Base-by-base conservation (phyloP, 768 basidiomycete species). In the Royoungia palumana region DNA sequence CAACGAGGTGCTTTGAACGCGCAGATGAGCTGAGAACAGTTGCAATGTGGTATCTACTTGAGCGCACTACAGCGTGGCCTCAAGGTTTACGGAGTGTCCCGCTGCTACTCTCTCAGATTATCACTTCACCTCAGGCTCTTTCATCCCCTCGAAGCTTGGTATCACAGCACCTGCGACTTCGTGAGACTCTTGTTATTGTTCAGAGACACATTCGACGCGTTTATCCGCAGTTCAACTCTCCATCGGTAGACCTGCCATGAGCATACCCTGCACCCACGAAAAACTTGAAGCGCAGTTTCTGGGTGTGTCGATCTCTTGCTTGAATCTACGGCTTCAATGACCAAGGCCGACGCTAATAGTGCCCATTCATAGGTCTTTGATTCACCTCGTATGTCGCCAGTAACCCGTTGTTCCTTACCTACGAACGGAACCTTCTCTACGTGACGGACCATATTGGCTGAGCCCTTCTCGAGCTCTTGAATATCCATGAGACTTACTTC, bases 401-500 rank as follows among this genome's bases (percentile, higher is more conserved):
- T 9, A 78, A 80, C 50, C 68, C 89, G 9, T 49, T 63, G 19
- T 56, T 49, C 36, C 35, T 61, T 38, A 45, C 46, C 8, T 55
- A 54, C 13, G 24, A 57, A 28, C 60, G 61, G 4, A 13, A 48
- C 5, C 58, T 61, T 11, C 68, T 89, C 27, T 87, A 81, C 63
- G 81, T 85, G 11, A 86, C 84, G 8, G 83, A 84, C 58, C 70
- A 63, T 35, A 53, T 11, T 12, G 57, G 4, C 53, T 60, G n/a
- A 35, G 46, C 2, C 70, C 79, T 12, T 67, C 74, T 4, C 78
- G 83, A 55, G 53, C 55, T 11, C 78, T 87, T 52, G 85, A 89
- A 55, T 88, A 89, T 57, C 71, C 89, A 17, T 78, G n/a, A n/a
- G n/a, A n/a, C 86, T 1, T 89, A 88, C 64, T 90, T 89, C 70